A percentile compares a stretch with the other conserved stretches of the same genome.
Conservation (phyloP, 192 early-diverging fungal species). For the Podochytrium sp. region DNA sequence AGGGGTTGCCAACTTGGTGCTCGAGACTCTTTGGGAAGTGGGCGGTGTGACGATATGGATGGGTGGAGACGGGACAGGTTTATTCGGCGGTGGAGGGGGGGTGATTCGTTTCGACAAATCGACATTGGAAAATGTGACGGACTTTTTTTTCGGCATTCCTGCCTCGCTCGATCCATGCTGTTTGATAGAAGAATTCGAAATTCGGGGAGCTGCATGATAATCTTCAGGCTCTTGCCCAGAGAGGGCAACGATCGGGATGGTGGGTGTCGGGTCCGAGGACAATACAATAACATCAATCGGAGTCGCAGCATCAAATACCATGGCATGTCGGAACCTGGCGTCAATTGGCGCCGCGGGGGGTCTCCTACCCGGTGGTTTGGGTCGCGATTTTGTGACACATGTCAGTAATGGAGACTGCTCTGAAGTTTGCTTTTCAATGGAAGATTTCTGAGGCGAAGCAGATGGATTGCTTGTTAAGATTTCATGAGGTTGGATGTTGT, state of each 20-base stretch:
- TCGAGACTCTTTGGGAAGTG: no score
- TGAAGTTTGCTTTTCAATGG: no score
- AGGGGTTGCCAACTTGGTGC: no score
- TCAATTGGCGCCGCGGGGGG: constrained; percentile 10
- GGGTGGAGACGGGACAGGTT: constrained; percentile 12
- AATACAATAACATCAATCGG: background rate
- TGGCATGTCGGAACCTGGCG: background rate
- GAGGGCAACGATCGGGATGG: no score
- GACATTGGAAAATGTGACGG: constrained; percentile 17
- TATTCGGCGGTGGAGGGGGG: constrained; percentile 13
- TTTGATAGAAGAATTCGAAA: no score
- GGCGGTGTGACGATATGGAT: no score
- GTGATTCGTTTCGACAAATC: background rate
- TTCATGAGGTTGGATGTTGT: background rate
- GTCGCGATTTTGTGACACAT: constrained; percentile 21
- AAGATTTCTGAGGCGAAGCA: background rate
- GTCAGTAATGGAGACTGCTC: background rate
- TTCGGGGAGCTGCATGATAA: background rate
- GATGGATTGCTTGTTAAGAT: no score
- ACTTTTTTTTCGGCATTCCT: constrained; percentile 16
- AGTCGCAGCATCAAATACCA: background rate
- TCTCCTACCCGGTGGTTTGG: constrained; percentile 21
- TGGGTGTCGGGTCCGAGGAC: no score
- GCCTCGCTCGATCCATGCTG: background rate
- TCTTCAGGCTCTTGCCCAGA: background rate